phyloP scores from a whole-genome alignment of 192 early-diverging fungal genomes.

The Backusella tuberculispora region DNA sequence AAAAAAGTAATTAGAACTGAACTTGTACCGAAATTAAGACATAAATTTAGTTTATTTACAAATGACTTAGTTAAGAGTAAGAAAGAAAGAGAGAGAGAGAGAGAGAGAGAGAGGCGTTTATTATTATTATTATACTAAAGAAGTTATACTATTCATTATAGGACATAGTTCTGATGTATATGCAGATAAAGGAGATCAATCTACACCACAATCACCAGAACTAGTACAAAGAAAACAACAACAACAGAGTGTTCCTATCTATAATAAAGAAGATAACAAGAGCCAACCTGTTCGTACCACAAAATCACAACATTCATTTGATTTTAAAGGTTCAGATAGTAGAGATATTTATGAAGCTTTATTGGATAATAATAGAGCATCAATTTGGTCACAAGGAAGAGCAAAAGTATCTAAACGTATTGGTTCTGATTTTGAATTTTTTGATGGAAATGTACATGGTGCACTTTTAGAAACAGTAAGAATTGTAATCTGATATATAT shows the following conservation, averaged over 20 bases:
- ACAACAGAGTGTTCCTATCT: conserved; percentile 8
- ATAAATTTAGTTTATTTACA: conserved; percentile 66
- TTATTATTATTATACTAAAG: not conserved
- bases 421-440: conserved; percentile 72
- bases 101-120: not conserved
- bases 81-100: too few species aligned
- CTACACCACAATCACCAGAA: conserved; percentile 43
- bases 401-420: conserved; percentile 43
- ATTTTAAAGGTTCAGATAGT: conserved; percentile 79
- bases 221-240: conserved; percentile 37
- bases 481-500: not conserved
- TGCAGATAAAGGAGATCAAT: conserved; percentile 45
- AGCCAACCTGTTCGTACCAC: conserved; percentile 56
- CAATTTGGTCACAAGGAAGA: conserved; percentile 79
- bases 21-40: conserved; percentile 63
- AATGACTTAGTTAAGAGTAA: conserved; percentile 71
- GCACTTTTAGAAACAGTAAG: conserved; percentile 70
- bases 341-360: conserved; percentile 81
- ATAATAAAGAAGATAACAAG: conserved; percentile 30
- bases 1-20: conserved; percentile 72
- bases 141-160: not conserved
- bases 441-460: conserved; percentile 90
- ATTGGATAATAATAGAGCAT: conserved; percentile 73
- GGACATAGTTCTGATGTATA: conserved; percentile 84
- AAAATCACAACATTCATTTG: conserved; percentile 71